Base-by-base conservation (phyloP, 805 yeast species). In the Starmerella riodocensis region DNA sequence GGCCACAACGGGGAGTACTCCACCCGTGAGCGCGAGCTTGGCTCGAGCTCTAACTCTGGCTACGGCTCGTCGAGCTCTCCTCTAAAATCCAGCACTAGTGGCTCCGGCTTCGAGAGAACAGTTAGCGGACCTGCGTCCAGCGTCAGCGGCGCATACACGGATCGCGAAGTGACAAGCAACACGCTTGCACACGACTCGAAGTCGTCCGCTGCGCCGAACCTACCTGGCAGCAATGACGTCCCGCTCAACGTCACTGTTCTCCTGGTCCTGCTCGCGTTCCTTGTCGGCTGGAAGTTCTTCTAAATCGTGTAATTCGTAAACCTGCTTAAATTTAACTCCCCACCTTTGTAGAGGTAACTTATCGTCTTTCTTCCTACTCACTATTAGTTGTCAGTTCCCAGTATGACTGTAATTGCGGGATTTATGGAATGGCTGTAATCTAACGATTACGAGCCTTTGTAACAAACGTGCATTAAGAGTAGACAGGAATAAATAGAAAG, bases 251-350 rank as follows among this genome's bases (percentile, higher is more conserved):
- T 69, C 38, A 76, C 78, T 48, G 57, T 67, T 48, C 55, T 63
- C 61, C 69, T 67, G 57, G 82, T 75, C 51, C 63, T 71, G 31
- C 53, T 74, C 41, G 69, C 74, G 25, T 61, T 74, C 52, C 54
- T 72, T 34, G 61, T 78, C 46, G 88, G 85, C 38, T 79, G 85
- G 83, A 66, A 76, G 58, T 70, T 78, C 51, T 74, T 74, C 53
- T 76, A 64, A 61, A 27, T 32, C 32, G 30, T 28, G 13, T n/a
- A 30, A 21, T 6, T 37, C 6, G 14, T 34, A 6, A 6, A 28
- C 4, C 25, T 16, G 16, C 17, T 22, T 28, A 5, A 14, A 17
- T 18, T 23, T 6, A 4, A 19, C 19, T 31, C 18, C 25, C 17
- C 19, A 21, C n/a, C n/a, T n/a, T n/a, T n/a, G n/a, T n/a, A n/a